These are phyloP conservation scores for Eucalyptus lansdowneana DNA, from an alignment of 345 rosid genomes.

Conservation along the genomic window DNA sequence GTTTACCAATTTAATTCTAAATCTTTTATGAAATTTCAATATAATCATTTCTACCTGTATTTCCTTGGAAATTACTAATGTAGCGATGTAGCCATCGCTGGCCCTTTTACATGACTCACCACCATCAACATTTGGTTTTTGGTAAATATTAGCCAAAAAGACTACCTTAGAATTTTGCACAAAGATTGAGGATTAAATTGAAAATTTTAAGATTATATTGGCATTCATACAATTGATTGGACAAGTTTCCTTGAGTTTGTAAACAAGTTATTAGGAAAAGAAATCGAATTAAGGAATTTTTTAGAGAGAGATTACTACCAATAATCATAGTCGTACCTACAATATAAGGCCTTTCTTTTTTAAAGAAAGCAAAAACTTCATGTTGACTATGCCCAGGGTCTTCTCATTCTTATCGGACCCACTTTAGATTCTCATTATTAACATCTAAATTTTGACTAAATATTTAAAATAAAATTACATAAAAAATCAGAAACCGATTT, in stretches of 20 bases:
- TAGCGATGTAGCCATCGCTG: rapidly evolving
- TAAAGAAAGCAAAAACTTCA: background rate
- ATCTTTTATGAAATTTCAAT: background rate
- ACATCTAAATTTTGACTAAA: too few relatives aligned
- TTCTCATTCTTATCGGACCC: rapidly evolving
- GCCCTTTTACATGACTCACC: background rate
- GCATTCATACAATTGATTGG: background rate
- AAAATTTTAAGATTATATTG: background rate
- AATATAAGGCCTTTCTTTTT: background rate
- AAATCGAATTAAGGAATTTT: background rate
- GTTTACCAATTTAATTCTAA: background rate
- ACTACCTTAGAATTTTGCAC: background rate
- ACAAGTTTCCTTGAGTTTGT: background rate
- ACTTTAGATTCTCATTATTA: rapidly evolving
- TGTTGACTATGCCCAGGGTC: rapidly evolving
- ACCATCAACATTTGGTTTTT: background rate
- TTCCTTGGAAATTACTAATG: background rate
- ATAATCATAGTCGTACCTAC: rapidly evolving
- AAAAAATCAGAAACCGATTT: too few relatives aligned
- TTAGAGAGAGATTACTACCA: background rate
- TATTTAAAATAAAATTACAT: too few relatives aligned
- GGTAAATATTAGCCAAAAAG: background rate
- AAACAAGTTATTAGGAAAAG: background rate
- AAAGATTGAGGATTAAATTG: background rate
- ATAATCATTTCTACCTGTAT: background rate